Base-by-base conservation (phyloP, 805 yeast species). In the Grigorovia transvaalensis region DNA sequence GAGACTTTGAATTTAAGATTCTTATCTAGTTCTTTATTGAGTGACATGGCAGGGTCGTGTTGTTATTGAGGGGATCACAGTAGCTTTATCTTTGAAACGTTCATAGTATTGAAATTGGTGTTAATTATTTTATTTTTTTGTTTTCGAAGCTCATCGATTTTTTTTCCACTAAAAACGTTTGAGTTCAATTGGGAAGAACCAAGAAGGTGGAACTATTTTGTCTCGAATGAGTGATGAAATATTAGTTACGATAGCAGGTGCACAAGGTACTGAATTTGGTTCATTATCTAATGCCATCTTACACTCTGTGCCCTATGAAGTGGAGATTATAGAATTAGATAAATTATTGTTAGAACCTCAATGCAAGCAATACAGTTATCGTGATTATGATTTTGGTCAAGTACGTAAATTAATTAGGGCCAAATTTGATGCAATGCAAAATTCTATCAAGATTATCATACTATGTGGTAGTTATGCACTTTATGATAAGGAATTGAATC, bases 401-500 rank as follows among this genome's bases (percentile, higher is more conserved):
- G 17, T 38, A 2, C 9, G 8, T 3, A 12, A 38, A 13, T 38
- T 3, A 2, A 38, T 38, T 13, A 38, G 15, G 3, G 42, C 8
- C 2, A 38, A 12, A 15, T 38, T 38, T 38, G 15, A 12, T 5
- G 4, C 2, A 38, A 38, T 38, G n/a, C 61, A 38, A 38, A 15
- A 6, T 13, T 7, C n/a, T 13, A 38, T 38, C 2, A 38, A 38
- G 30, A 59, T 79, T 17, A 64, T 76, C 12, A 65, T 89, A 7
- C 75, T 88, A 1, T 82, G 82, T 57, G 97, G 98, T 1, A 70
- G 84, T 18, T 90, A 90, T 62, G 91, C 96, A 0, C 71, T 90
- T 23, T 85, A 80, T 61, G 83, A 87, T 63, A 68, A 70, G 46
- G 71, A 71, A 18, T 65, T 90, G 11, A 68, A 85, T 40, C 70